These are phyloP conservation scores for Coemansia umbellata DNA, from an alignment of 192 early-diverging fungal species.

Conservation along the genomic window DNA sequence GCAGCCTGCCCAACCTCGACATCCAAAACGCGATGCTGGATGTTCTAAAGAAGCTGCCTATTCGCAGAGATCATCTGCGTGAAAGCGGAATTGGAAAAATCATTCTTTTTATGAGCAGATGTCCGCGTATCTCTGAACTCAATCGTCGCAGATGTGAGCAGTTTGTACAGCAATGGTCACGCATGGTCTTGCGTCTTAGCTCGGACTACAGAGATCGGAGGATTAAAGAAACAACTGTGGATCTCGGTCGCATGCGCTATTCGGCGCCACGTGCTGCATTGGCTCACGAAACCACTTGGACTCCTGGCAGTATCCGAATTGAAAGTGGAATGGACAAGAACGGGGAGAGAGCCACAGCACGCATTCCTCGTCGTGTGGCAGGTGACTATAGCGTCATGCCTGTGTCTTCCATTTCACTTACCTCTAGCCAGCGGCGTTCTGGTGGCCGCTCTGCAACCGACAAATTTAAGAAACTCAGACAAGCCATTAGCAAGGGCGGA, in stretches of 20 bases:
- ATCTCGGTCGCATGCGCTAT: conserved; percentile 3
- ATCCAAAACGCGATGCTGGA: conserved; percentile 79
- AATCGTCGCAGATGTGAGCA: conserved; percentile 73
- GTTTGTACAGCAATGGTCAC: conserved; percentile 79
- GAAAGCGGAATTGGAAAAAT: conserved; percentile 81
- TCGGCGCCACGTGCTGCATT: neutral
- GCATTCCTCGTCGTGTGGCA: conserved; percentile 37
- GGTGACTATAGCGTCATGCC: conserved; percentile 46
- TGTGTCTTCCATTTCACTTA: conserved; percentile 20
- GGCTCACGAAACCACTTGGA: neutral
- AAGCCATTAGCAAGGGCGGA: conserved; percentile 25
- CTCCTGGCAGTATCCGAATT: conserved; percentile 21
- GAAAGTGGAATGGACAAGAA: conserved; percentile 22
- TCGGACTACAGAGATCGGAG: conserved; percentile 63
- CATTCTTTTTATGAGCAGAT: conserved; percentile 87
- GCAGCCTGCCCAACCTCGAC: conserved; percentile 83
- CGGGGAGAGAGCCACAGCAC: conserved; percentile 26
- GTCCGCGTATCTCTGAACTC: conserved; percentile 63
- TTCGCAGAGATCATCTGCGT: conserved; percentile 71
- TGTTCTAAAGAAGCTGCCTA: conserved; percentile 66
- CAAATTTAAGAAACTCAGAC: conserved; percentile 33
- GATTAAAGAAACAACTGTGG: conserved; percentile 22
- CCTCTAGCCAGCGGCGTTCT: conserved; percentile 2
- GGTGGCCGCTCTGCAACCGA: conserved; percentile 13
- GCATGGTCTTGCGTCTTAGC: conserved; percentile 77